Base-by-base conservation (phyloP, 805 yeast genomes). In the Hermanozyma aechmeae region DNA sequence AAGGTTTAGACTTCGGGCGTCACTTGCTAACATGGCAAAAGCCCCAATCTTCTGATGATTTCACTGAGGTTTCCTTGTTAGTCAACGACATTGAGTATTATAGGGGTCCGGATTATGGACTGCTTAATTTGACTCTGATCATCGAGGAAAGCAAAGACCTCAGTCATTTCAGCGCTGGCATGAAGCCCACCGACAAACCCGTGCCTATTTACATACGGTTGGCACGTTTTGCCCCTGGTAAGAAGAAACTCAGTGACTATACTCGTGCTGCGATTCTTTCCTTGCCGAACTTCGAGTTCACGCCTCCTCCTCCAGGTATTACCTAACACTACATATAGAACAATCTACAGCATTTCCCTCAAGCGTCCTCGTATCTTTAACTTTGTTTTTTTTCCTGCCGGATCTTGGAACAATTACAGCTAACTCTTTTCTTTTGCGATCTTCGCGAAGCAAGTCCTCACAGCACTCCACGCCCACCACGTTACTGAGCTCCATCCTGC, bases 1-100 rank as follows among this genome's bases (percentile, higher is more conserved):
- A 10, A 4, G 16, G n/a, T 7, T n/a, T n/a, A n/a, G n/a, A n/a
- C n/a, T n/a, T n/a, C n/a, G n/a, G n/a, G n/a, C n/a, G n/a, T n/a
- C n/a, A n/a, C n/a, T n/a, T n/a, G n/a, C n/a, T n/a, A n/a, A n/a
- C n/a, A n/a, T n/a, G n/a, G n/a, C n/a, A n/a, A n/a, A 25, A 18
- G 24, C 30, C 37, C 3, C 35, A 42, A 8, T 17, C 16, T 5
- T 39, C 37, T 10, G 34, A 36, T 6, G 33, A 54, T 2, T 52
- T 64, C 38, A 58, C 68, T 17, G 76, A 78, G 0, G 71, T 66
- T 29, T 79, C 94, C 1, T 50, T 86, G 26, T 45, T 86, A 23
- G 57, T 86, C 16, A 85, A 86, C 43, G 96, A 86, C 46, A 58
- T 86, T 13, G 95, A 86, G 50, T 58, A 76, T 14, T 82, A 69